Conservation (phyloP, 2,329 filamentous ascomycete species). For the Claviceps lovelessii region DNA sequence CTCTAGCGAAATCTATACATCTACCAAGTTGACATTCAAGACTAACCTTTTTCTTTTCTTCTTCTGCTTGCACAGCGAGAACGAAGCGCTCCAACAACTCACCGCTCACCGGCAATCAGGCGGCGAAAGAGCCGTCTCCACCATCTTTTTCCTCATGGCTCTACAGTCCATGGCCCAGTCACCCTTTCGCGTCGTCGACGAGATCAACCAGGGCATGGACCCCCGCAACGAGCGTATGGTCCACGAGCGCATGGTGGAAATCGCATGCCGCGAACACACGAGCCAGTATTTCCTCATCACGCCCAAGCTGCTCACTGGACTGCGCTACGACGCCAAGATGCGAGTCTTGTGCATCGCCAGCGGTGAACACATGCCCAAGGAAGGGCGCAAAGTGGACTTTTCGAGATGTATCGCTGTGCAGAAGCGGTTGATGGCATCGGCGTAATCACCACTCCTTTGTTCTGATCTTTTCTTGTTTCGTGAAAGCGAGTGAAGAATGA, state of each 20-base stretch:
- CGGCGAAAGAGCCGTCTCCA: constrained; percentile 89
- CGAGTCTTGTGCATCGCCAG: constrained; percentile 85
- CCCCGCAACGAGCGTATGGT: constrained; percentile 97
- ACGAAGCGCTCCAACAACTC: constrained; percentile 70
- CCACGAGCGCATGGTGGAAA: constrained; percentile 94
- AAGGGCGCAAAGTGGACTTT: constrained; percentile 38
- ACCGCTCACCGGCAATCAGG: constrained; percentile 90
- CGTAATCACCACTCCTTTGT: constrained; percentile 5
- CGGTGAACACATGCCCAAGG: constrained; percentile 56
- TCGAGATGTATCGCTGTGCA: constrained; percentile 29
- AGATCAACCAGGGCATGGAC: constrained; percentile 99
- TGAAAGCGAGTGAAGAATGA: no score
- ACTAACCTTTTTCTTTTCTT: background rate
- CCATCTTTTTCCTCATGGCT: constrained; percentile 98
- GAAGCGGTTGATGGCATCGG: constrained; percentile 22
- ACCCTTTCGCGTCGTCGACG: constrained; percentile 94
- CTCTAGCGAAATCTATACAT: background rate
- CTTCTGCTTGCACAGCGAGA: constrained; percentile 39
- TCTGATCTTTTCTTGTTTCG: background rate
- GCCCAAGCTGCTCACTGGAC: constrained; percentile 74
- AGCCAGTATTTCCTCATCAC: constrained; percentile 93
- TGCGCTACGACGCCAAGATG: constrained; percentile 85
- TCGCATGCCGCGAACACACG: constrained; percentile 74
- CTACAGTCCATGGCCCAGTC: constrained; percentile 85
- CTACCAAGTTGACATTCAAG: background rate